Evolutionary conservation across 805 yeast genomes (phyloP).

Genomic region (Monosporozyma aerobia): DNA sequence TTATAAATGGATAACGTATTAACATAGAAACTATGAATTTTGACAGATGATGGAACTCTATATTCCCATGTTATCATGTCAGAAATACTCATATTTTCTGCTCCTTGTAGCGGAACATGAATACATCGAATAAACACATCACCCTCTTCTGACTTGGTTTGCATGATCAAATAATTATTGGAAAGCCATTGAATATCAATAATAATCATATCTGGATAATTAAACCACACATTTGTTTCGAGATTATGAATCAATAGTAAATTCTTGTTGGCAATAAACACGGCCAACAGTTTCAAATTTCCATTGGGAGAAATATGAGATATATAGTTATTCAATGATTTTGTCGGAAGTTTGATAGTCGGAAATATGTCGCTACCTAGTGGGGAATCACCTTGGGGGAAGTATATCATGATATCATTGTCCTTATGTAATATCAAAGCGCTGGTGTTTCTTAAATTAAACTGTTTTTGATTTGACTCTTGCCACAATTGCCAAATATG

Average conservation of each 20-base stretch:
- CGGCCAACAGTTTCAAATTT: slow-evolving; percentile 19
- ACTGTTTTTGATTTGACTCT: slow-evolving; percentile 12
- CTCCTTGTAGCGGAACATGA: slow-evolving; percentile 17
- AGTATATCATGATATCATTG: slow-evolving; percentile 24
- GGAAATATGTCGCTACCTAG: slow-evolving; percentile 15
- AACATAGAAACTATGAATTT: slow-evolving; percentile 12
- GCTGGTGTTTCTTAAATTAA: slow-evolving; percentile 18
- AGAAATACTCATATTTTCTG: slow-evolving; percentile 5
- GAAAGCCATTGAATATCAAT: slow-evolving; percentile 29
- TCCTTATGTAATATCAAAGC: slow-evolving; percentile 18
- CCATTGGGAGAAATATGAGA: slow-evolving; percentile 19
- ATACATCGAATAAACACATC: slow-evolving; percentile 16
- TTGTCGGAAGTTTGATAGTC: slow-evolving; percentile 24
- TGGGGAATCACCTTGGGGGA: slow-evolving; percentile 18
- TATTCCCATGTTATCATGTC: slow-evolving; percentile 24
- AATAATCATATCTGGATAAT: slow-evolving; percentile 18
- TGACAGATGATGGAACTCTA: slow-evolving; percentile 11
- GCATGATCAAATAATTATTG: slow-evolving; percentile 22
- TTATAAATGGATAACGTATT: slow-evolving; percentile 19
- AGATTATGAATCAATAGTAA: slow-evolving; percentile 23
- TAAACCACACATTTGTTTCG: slow-evolving; percentile 23
- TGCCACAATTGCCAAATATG: slow-evolving; percentile 25
- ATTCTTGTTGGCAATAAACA: slow-evolving; percentile 25
- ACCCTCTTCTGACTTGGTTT: slow-evolving; percentile 17
- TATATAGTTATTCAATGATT: slow-evolving; percentile 24